Base-by-base conservation (phyloP, 2,329 filamentous ascomycete species). In the Monilinia fructigena region DNA sequence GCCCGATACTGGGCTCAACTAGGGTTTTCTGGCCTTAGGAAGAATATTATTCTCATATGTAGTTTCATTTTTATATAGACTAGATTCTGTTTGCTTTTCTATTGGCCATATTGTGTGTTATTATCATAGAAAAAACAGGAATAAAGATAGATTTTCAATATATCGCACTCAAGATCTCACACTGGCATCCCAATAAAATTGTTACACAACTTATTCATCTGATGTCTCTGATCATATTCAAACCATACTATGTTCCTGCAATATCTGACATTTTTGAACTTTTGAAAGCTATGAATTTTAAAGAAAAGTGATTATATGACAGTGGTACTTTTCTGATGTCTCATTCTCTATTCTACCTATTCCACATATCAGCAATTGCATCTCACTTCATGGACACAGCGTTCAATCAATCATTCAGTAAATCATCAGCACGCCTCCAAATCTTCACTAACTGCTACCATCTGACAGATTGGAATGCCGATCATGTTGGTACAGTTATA, bases 81-180 rank as follows among this genome's bases (percentile, higher is more conserved):
- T 38, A n/a, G 12, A 12, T 35, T 48, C 11, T 60, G 2, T 60
- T 60, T 18, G 18, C 7, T 16, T 35, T 60, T 20, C 5, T 50
- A 8, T 12, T 38, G 18, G 18, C 18, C 48, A 48, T 50, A 58
- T 4, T 52, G 26, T 28, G 1, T 45, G 3, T 23, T 4, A 12
- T 20, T 26, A 60, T 14, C 23, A 50, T 26, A 50, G 20, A 48
- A 48, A 48, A 7, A 11, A 23, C 4, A n/a, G 7, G 20, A 11
- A 35, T 12, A 7, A 16, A 6, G 7, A 48, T 16, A 14, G 28
- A 23, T 18, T 5, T 35, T 16, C 2, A 35, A 31, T 8, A 4
- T 5, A 4, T 11, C 4, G 1, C 11, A n/a, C 18, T 1, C 28
- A 28, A 31, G 18, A 4, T 8, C 1, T 11, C 4, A 1, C 11